These are phyloP conservation scores for Serendipita sp. DNA, from an alignment of 768 basidiomycete species.

Conservation along the genomic window DNA sequence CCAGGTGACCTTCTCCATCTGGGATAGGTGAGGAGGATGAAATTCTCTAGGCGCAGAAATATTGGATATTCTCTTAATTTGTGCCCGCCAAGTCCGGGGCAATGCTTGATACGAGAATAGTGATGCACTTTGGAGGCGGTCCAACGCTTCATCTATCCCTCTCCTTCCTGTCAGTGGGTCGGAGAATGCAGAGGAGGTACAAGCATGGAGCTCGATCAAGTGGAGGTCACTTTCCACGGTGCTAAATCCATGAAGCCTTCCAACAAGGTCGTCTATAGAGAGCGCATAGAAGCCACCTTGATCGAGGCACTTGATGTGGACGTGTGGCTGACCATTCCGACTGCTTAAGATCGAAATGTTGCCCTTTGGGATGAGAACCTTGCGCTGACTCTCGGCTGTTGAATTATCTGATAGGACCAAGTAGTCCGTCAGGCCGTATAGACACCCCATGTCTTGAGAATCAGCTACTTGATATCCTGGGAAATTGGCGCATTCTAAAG, in stretches of 20 bases:
- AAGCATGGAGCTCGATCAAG: slow-evolving; percentile 29
- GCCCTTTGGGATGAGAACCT: slow-evolving; percentile 28
- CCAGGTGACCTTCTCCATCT: slow-evolving; percentile 30
- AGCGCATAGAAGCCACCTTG: slow-evolving; percentile 19
- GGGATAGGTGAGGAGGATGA: slow-evolving; percentile 23
- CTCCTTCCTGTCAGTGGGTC: slow-evolving; percentile 31
- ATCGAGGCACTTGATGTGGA: slow-evolving; percentile 12
- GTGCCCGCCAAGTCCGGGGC: slow-evolving; percentile 16
- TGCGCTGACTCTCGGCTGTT: slow-evolving; percentile 10
- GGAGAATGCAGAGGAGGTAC: slow-evolving; percentile 27
- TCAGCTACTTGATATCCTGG: slow-evolving; percentile 22
- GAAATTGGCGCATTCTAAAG: slow-evolving; percentile 10
- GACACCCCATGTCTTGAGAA: slow-evolving; percentile 27
- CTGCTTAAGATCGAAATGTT: slow-evolving; percentile 9
- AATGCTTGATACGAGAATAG: slow-evolving; percentile 28
- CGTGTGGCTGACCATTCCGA: slow-evolving; percentile 12
- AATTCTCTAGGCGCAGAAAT: slow-evolving; percentile 24
- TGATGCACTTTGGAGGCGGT: slow-evolving; percentile 23
- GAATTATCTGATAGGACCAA: slow-evolving; percentile 23
- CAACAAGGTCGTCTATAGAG: slow-evolving; percentile 18
- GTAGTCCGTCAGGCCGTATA: slow-evolving; percentile 28
- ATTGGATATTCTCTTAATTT: slow-evolving; percentile 21
- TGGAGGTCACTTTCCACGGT: slow-evolving; percentile 22
- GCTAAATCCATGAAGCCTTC: slow-evolving; percentile 17
- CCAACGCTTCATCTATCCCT: slow-evolving; percentile 30